These are phyloP conservation scores for Sclerotinia spermophila DNA, from an alignment of 2,329 filamentous ascomycete species.

Conservation along the genomic window DNA sequence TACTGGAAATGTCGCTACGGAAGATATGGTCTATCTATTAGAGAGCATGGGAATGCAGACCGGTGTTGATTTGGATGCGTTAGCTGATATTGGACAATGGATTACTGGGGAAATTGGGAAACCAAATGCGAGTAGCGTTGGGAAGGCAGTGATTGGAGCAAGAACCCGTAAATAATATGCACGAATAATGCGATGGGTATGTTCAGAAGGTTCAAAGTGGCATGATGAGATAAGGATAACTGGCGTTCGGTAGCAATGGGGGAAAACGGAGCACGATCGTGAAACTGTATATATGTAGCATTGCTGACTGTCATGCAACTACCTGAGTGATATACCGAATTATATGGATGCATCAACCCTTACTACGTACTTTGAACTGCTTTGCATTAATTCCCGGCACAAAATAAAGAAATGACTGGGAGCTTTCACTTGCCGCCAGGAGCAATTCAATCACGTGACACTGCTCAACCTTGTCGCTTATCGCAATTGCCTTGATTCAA, in stretches of 20 bases:
- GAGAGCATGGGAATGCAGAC: constrained; percentile 72
- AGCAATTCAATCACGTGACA: neutral
- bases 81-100: constrained; percentile 69
- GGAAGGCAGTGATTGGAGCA: constrained; percentile 58
- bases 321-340: neutral
- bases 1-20: constrained; percentile 81
- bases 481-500: constrained; percentile 21
- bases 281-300: neutral
- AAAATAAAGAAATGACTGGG: neutral
- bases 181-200: neutral
- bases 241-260: constrained; percentile 3
- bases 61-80: constrained; percentile 63
- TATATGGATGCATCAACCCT: neutral
- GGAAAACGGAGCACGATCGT: neutral
- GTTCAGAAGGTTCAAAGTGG: neutral
- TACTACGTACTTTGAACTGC: neutral
- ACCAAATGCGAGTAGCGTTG: constrained; percentile 62
- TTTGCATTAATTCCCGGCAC: neutral
- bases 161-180: constrained; percentile 12
- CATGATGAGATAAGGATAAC: neutral
- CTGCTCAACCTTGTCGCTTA: constrained; percentile 19
- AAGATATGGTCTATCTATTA: constrained; percentile 77
- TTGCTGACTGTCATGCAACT: neutral
- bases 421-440: neutral
- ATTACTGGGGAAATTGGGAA: constrained; percentile 62